A percentile compares a stretch with the other conserved stretches of the same genome.
Conservation (phyloP, 2,329 filamentous ascomycete species). For the Colletotrichum lindemuthianum region DNA sequence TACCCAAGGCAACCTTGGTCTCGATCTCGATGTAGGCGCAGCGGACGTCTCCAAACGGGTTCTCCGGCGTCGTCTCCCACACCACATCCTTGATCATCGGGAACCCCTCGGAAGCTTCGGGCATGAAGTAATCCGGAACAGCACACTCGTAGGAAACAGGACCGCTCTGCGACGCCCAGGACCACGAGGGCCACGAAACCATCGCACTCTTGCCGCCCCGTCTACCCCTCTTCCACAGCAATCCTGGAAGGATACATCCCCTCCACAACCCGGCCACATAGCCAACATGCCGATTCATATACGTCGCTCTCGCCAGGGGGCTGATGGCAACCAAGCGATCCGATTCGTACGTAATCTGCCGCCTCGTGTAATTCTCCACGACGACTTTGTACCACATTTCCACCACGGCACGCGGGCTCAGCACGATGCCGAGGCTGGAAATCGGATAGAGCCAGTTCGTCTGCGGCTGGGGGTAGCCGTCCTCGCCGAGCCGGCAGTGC, state of each 20-base stretch:
- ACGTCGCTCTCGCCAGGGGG: neutral
- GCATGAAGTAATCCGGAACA: neutral
- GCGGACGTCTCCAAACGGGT: neutral
- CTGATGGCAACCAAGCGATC: neutral
- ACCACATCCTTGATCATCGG: neutral
- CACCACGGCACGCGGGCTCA: neutral
- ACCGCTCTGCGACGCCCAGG: neutral
- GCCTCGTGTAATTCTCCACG: neutral
- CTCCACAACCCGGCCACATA: neutral
- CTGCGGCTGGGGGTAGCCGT: neutral
- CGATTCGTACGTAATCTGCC: neutral
- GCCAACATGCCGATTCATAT: neutral
- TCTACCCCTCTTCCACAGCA: neutral
- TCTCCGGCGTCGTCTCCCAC: neutral
- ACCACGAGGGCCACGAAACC: neutral
- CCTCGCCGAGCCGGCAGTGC: neutral
- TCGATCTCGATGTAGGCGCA: neutral
- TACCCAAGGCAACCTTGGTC: neutral
- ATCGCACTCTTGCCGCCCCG: neutral
- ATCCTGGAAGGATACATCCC: neutral
- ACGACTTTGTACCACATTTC: neutral
- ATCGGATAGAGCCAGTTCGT: neutral
- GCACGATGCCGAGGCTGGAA: neutral
- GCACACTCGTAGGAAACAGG: neutral
- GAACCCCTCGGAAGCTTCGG: neutral